Conservation (phyloP, 805 yeast species). For the Yueomyces sp. region DNA sequence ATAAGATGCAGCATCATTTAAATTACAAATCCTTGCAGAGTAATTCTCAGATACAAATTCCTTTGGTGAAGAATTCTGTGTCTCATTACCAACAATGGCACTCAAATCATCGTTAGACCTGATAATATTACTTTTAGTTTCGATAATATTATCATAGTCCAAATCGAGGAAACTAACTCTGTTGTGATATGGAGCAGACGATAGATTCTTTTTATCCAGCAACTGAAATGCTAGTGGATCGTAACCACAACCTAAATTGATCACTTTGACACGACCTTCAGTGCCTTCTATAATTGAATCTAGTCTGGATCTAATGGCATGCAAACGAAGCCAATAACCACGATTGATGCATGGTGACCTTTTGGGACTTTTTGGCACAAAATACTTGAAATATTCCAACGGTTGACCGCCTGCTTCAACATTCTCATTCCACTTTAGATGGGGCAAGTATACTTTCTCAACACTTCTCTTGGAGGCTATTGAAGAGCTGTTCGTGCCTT, state of each 20-base stretch:
- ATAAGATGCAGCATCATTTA: conserved; percentile 35
- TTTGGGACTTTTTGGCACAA: conserved; percentile 45
- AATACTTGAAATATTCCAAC: conserved; percentile 47
- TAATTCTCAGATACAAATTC: conserved; percentile 31
- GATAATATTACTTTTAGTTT: conserved; percentile 42
- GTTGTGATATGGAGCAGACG: conserved; percentile 19
- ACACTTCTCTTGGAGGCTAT: conserved; percentile 75
- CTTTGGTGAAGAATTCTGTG: conserved; percentile 3
- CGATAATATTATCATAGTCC: conserved; percentile 60
- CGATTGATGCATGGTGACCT: conserved; percentile 72
- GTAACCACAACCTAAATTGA: conserved; percentile 74
- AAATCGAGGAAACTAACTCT: conserved; percentile 46
- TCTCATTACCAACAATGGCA: conserved; percentile 28
- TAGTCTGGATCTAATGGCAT: conserved; percentile 44
- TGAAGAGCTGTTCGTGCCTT: conserved; percentile 74
- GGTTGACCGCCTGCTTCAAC: neutral
- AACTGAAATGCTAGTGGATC: conserved; percentile 47
- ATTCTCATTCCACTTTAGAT: conserved; percentile 13
- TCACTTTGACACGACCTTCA: conserved; percentile 27
- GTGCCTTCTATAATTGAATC: conserved; percentile 30
- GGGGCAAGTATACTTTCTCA: conserved; percentile 39
- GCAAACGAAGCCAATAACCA: conserved; percentile 75
- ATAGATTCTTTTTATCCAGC: conserved; percentile 22
- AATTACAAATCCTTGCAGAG: conserved; percentile 52
- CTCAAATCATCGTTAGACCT: conserved; percentile 32